Base-by-base conservation (phyloP, 306 rosid genomes). In the Calophaca sinica region DNA sequence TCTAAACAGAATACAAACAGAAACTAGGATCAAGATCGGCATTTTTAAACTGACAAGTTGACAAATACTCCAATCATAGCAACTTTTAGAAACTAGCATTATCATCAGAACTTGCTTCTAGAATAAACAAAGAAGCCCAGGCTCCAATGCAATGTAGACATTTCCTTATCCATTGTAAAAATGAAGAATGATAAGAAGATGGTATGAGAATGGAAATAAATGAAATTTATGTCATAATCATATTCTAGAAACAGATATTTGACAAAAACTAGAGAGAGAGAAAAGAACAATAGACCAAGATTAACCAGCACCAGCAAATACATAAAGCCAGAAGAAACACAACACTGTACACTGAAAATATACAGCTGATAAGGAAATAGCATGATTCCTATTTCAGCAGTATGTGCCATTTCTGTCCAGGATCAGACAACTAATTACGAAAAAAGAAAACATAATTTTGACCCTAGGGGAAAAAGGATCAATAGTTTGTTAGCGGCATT, bases 101-200 rank as follows among this genome's bases (percentile, higher is more conserved):
- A 35, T 73, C 60, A 60, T 51, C 60, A 75, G 45, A 61, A 44
- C 32, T 75, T 42, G 46, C 54, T 72, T 41, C 68, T 80, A 46
- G 9, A 26, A 39, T 12, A 48, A 38, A 67, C 3, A 44, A 68
- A 3, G 20, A 74, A 42, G 44, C 62, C 48, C 48, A 8, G 9
- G 48, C 48, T 9, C 63, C 59, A 61, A 59, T 68, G 35, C 71
- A 75, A n/a, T 62, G 4, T 26, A 14, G 57, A 60, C 61, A 29
- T 31, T 48, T 15, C 68, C 70, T 53, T 32, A 80, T 46, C 83
- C 53, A 52, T 64, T 45, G 69, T 28, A 58, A 36, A 48, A 31
- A 45, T 7, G 50, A 7, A 42, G 45, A 53, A 35, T 36, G 61
- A 63, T 31, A 31, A 60, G 38, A 52, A 14, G 38, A 45, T 11